Percentiles rank a stretch among this genome's conserved stretches.
phyloP scores from a whole-genome alignment of 2,329 filamentous ascomycete species.

The Xylariaceae sp. region DNA sequence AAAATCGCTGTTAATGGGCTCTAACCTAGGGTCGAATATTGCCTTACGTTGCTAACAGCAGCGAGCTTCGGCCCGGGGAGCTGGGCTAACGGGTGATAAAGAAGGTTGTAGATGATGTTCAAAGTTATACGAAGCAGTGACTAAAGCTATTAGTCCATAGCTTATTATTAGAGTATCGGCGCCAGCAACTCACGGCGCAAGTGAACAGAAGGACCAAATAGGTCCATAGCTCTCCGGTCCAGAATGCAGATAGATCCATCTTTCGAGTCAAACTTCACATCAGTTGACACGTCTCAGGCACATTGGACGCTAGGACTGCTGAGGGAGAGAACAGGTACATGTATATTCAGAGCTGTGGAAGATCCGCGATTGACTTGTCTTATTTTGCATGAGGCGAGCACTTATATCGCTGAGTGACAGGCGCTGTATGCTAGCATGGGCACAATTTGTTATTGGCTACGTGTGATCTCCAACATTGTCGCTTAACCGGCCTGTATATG shows the following conservation, averaged over 20 bases:
- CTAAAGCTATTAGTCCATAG: not conserved
- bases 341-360: too few relatives aligned
- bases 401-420: too few relatives aligned
- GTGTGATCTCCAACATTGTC: too few relatives aligned
- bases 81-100: slow-evolving; percentile 29
- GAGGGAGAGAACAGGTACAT: too few relatives aligned
- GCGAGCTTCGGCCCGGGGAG: slow-evolving; percentile 29
- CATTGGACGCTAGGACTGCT: too few relatives aligned
- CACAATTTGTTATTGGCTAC: too few relatives aligned
- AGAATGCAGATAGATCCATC: not conserved
- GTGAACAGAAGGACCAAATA: not conserved
- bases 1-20: not conserved
- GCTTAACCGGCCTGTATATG: too few relatives aligned
- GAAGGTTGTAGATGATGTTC: slow-evolving; percentile 25
- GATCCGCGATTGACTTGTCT: too few relatives aligned
- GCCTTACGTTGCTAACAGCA: slow-evolving; percentile 30
- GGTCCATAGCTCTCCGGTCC: not conserved
- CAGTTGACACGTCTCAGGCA: too few relatives aligned
- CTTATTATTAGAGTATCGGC: not conserved
- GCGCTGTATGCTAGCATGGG: too few relatives aligned
- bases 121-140: not conserved
- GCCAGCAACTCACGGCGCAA: not conserved
- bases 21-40: not conserved
- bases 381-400: too few relatives aligned
- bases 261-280: not conserved